These are phyloP conservation scores for Populus hybrid DNA, from an alignment of 441 rosid genomes.

Conservation along the genomic window DNA sequence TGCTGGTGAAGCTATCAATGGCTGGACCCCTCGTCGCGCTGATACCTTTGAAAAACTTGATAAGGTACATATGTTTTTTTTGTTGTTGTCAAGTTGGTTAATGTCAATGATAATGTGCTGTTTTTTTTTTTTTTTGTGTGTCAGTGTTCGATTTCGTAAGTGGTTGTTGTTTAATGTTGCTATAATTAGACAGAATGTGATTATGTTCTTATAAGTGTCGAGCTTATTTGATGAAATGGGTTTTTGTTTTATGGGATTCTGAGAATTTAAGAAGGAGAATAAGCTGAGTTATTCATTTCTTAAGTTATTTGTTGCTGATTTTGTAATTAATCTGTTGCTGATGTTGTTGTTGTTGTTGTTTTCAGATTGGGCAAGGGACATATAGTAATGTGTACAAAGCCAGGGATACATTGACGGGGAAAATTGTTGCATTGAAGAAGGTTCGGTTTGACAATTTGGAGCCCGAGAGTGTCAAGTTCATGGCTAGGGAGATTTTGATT, in stretches of 20 bases:
- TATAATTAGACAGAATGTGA: not conserved
- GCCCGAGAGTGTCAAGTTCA: constrained; percentile 87
- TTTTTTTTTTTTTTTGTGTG: not conserved
- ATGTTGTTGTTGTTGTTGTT: constrained; percentile 11
- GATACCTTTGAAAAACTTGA: constrained; percentile 91
- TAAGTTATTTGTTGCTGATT: not conserved
- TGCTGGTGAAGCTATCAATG: constrained; percentile 86
- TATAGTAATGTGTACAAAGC: constrained; percentile 97
- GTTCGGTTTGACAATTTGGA: constrained; percentile 93
- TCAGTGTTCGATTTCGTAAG: not conserved
- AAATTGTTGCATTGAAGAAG: constrained; percentile 86
- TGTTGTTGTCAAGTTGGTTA: not conserved
- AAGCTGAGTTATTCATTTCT: not conserved
- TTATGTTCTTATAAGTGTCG: not conserved
- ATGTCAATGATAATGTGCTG: not conserved
- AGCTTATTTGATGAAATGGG: not conserved
- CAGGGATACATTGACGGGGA: constrained; percentile 75
- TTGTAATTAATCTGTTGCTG: not conserved
- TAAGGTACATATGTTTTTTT: constrained; percentile 41
- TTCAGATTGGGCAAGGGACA: constrained; percentile 92
- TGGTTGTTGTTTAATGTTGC: not conserved
- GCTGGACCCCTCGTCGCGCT: constrained; percentile 90
- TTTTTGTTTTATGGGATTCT: not conserved
- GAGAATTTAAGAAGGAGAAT: not conserved
- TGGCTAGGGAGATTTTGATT: constrained; percentile 95